A percentile compares a stretch with the other conserved stretches of the same genome.
phyloP scores from a whole-genome alignment of 148 eudicot species.

The Drosera capensis region DNA sequence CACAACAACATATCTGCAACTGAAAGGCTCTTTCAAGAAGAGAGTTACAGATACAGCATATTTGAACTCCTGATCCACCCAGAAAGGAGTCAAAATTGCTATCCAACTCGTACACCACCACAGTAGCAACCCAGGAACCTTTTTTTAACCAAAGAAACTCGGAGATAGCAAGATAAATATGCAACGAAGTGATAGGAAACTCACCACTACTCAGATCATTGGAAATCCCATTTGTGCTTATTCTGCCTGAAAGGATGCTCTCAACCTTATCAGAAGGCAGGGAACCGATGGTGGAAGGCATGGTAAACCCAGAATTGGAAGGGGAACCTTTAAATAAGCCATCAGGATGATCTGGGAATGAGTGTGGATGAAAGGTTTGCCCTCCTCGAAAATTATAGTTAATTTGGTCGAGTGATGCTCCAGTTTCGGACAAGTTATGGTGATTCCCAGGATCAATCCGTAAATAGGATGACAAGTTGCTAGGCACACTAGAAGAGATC shows the following conservation, averaged over 20 bases:
- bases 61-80: no score
- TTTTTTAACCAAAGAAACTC: no score
- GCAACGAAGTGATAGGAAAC: no score
- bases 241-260: constrained; percentile 26
- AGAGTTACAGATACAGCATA: no score
- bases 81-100: no score
- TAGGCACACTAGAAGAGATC: constrained; percentile 54
- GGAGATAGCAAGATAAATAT: no score
- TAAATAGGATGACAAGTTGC: constrained; percentile 33
- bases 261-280: constrained; percentile 29
- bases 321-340: constrained; percentile 31
- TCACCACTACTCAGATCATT: constrained; percentile 39
- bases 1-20: no score
- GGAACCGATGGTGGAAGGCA: constrained; percentile 20
- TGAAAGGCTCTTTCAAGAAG: no score
- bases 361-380: constrained; percentile 39
- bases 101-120: no score
- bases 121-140: no score
- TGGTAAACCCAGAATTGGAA: constrained; percentile 21
- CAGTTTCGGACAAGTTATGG: constrained; percentile 24
- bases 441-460: constrained; percentile 38
- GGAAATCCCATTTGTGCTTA: constrained; percentile 29
- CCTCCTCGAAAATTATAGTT: constrained; percentile 23
- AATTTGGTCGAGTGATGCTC: constrained; percentile 22
- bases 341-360: constrained; percentile 43